A percentile compares a stretch with the other conserved stretches of the same genome.
Conservation (phyloP, 169 alveolate species). For the Toxoplasma gondii region DNA sequence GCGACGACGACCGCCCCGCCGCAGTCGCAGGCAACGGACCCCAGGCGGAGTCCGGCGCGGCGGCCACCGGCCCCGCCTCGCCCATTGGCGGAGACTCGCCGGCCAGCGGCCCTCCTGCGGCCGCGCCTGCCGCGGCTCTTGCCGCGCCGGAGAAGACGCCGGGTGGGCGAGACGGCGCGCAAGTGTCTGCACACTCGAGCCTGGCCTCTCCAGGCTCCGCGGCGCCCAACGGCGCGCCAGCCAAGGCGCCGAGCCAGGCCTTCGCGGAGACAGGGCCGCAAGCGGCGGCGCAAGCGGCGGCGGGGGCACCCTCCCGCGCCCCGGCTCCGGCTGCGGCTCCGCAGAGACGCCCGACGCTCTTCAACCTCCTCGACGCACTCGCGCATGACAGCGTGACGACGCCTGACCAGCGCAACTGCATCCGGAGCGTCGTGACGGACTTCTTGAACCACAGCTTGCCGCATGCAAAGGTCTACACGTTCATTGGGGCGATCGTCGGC, state of each 20-base stretch:
- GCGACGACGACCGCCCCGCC: not conserved
- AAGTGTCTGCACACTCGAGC: not conserved
- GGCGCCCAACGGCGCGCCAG: not conserved
- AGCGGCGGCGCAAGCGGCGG: too few relatives aligned
- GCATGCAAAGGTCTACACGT: conserved; percentile 87
- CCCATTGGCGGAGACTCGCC: not conserved
- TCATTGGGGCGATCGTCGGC: conserved; percentile 89
- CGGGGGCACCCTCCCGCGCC: not conserved
- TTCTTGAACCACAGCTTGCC: conserved; percentile 87
- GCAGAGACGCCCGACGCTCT: conserved; percentile 84
- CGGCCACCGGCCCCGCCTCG: not conserved
- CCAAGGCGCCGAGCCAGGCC: not conserved
- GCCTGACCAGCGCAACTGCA: conserved; percentile 90
- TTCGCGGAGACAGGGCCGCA: not conserved
- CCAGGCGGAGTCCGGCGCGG: too few relatives aligned
- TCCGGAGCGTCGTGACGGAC: conserved; percentile 87
- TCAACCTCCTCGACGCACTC: conserved; percentile 83
- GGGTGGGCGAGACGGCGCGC: not conserved
- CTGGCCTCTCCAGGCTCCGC: not conserved
- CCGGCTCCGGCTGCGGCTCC: not conserved
- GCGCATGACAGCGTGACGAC: conserved; percentile 89
- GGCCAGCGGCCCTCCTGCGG: not conserved
- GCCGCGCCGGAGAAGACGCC: not conserved
- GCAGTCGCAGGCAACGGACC: too few relatives aligned
- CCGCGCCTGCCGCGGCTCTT: not conserved